Evolutionary conservation across 441 rosid species (phyloP).

Genomic region (Gossypium gossypioides): DNA sequence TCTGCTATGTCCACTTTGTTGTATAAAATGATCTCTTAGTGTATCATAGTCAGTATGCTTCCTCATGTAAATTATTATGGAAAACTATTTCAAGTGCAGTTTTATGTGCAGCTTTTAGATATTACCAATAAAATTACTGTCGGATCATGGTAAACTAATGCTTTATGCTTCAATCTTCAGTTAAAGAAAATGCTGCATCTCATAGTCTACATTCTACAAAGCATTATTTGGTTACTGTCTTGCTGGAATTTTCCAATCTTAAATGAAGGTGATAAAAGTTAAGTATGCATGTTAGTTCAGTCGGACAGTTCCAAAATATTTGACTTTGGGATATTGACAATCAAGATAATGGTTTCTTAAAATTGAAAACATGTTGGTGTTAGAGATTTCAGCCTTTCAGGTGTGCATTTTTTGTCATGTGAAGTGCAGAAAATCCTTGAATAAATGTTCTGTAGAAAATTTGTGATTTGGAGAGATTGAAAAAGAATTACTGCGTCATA

Average conservation of each 20-base stretch:
- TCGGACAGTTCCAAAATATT: neutral
- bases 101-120: neutral
- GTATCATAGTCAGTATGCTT: neutral
- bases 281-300: conserved; percentile 1
- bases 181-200: neutral
- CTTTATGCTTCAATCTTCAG: neutral
- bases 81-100: neutral
- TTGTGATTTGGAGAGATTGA: neutral
- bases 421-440: neutral
- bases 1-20: neutral
- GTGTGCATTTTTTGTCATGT: neutral
- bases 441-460: neutral
- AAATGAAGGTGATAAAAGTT: neutral
- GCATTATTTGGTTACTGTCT: neutral
- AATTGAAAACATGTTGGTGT: neutral
- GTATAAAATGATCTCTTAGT: conserved; percentile 1
- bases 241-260: neutral
- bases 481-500: neutral
- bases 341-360: neutral
- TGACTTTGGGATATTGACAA: conserved; percentile 1
- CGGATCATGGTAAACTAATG: neutral
- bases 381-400: neutral
- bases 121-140: neutral
- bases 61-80: neutral
- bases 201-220: neutral